These are phyloP conservation scores for Calocybe cyanea DNA, from an alignment of 768 basidiomycete genomes.

Conservation along the genomic window DNA sequence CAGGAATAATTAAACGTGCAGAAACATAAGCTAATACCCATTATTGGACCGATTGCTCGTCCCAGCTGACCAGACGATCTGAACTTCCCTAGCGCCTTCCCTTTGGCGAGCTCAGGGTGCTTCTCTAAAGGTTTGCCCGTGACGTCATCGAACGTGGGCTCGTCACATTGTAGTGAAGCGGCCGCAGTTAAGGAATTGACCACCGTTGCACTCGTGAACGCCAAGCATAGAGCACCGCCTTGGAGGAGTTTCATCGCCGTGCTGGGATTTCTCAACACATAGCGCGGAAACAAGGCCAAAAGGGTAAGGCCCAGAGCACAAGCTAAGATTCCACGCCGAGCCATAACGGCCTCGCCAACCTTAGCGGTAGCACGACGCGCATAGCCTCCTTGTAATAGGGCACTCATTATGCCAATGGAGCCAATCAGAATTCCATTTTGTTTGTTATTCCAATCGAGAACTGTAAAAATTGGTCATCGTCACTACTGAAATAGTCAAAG, in stretches of 20 bases:
- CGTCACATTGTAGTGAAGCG: conserved; percentile 89
- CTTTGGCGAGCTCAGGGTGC: conserved; percentile 75
- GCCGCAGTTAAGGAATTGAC: conserved; percentile 90
- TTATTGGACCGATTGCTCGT: conserved; percentile 84
- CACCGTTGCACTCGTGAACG: conserved; percentile 93
- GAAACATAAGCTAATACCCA: conserved; percentile 49
- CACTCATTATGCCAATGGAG: conserved; percentile 87
- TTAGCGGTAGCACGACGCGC: conserved; percentile 77
- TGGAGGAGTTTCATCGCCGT: conserved; percentile 53
- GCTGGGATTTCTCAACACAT: conserved; percentile 36
- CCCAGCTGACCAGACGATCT: conserved; percentile 94
- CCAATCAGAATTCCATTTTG: conserved; percentile 85
- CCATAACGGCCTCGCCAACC: conserved; percentile 79
- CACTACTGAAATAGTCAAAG: not conserved
- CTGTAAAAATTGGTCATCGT: conserved; percentile 31
- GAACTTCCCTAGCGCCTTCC: conserved; percentile 79
- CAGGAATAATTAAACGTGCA: conserved; percentile 10
- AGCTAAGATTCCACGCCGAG: conserved; percentile 70
- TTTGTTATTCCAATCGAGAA: conserved; percentile 85
- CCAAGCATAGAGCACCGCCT: conserved; percentile 77
- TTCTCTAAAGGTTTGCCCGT: conserved; percentile 52
- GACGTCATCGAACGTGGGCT: conserved; percentile 48
- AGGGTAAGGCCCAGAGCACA: conserved; percentile 70
- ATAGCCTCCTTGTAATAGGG: conserved; percentile 90
- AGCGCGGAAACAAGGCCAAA: conserved; percentile 67